Base-by-base conservation (phyloP, 192 early-diverging fungal genomes). In the Coemansia sp. region DNA sequence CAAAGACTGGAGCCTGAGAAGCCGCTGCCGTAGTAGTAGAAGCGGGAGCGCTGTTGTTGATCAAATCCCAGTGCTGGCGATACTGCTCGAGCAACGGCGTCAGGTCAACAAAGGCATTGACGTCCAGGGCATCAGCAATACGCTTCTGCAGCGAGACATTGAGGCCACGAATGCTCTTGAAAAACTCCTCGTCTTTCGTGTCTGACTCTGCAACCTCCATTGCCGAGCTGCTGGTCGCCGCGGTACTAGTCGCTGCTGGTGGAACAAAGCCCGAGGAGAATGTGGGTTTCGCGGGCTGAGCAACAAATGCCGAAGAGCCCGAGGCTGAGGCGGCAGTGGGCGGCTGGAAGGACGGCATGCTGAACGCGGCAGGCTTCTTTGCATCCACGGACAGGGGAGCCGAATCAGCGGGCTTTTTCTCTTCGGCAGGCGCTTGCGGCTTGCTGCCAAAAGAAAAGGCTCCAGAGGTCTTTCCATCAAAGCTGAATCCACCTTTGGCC, bases 111-210 rank as follows among this genome's bases (percentile, higher is more conserved):
- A 84, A 84, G 16, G 74, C 66, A 28, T 84, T 78, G 21, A 28
- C 55, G 0, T 50, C 46, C 17, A 84, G 40, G 2, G 78, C 78
- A 47, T 74, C 75, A 19, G 16, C 32, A 30, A 84, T 77, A 47
- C 76, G 70, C 43, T 72, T 80, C 40, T 80, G 68, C 43, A 84
- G 43, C 44, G 77, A 80, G n/a, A 76, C 69, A 50, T 84, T 84
- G 16, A 84, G 75, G 6, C 82, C 82, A 26, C 82, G 82, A 47
- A 84, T 71, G 44, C 74, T 73, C 21, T 67, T 76, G 58, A 71
- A 80, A 30, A 72, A 73, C 40, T 69, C 69, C 37, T 75, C 76
- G 8, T 72, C 72, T 17, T 37, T 66, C 21, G 63, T 8, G 37
- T 40, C 38, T 19, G 63, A 14, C 37, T 32, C 38, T 43, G 59